These are phyloP conservation scores for Simplicillium sp. DNA, from an alignment of 2,329 filamentous ascomycete species.

Conservation along the genomic window DNA sequence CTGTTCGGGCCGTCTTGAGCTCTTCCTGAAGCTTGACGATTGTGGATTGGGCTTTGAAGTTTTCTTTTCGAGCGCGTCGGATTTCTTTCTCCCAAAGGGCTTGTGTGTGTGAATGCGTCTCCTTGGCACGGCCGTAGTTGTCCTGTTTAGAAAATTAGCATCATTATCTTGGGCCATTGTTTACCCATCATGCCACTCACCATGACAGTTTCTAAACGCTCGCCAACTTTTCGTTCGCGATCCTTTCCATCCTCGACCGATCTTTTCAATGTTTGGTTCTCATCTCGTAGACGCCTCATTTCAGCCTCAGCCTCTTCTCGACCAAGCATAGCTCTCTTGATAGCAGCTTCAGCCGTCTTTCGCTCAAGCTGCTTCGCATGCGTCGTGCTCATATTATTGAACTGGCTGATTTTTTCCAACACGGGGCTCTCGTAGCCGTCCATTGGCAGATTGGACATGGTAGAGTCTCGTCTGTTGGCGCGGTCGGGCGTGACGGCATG, in stretches of 20 bases:
- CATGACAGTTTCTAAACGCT: constrained; percentile 60
- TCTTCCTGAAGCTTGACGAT: constrained; percentile 67
- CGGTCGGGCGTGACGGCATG: constrained; percentile 55
- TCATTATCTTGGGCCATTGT: background rate
- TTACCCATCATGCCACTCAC: constrained; percentile 31
- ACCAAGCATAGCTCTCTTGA: constrained; percentile 57
- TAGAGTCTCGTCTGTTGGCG: constrained; percentile 35
- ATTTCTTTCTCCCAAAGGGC: constrained; percentile 67
- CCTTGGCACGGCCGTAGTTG: constrained; percentile 60
- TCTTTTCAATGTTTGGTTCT: constrained; percentile 43
- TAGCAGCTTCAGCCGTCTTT: constrained; percentile 54
- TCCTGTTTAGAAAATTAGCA: constrained; percentile 39
- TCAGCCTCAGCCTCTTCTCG: constrained; percentile 66
- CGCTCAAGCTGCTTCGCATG: constrained; percentile 53
- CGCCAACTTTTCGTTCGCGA: constrained; percentile 55
- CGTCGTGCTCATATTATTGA: constrained; percentile 56
- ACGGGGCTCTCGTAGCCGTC: constrained; percentile 50
- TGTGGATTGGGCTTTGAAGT: constrained; percentile 62
- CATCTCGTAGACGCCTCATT: constrained; percentile 52
- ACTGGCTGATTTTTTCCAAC: constrained; percentile 60
- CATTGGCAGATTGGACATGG: constrained; percentile 24
- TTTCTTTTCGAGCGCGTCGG: constrained; percentile 58
- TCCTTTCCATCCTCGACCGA: constrained; percentile 57
- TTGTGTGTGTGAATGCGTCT: constrained; percentile 57
- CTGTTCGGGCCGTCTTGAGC: constrained; percentile 50